These are phyloP conservation scores for Trichoderma breve DNA, from an alignment of 2,329 filamentous ascomycete genomes.

Conservation along the genomic window DNA sequence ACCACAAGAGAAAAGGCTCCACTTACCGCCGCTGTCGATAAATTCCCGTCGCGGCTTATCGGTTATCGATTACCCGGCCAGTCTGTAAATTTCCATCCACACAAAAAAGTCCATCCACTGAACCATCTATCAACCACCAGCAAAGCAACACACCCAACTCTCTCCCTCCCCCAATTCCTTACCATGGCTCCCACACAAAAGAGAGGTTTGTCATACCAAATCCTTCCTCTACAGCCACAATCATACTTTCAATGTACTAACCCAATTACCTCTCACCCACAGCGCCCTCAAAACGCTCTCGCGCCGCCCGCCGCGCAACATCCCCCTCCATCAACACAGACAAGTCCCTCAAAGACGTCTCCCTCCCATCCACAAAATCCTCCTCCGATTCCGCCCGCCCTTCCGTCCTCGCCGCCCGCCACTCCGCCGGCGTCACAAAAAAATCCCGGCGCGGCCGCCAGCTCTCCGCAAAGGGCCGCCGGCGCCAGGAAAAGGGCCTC, in stretches of 20 bases:
- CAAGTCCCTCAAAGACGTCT: slow-evolving; percentile 64
- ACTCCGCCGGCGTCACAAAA: slow-evolving; percentile 65
- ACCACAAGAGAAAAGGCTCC: background rate
- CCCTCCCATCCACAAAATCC: slow-evolving; percentile 41
- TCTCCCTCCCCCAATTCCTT: background rate
- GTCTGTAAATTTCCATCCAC: slow-evolving; percentile 17
- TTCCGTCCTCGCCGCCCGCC: slow-evolving; percentile 68
- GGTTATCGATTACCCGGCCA: slow-evolving; percentile 12
- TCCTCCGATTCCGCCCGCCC: slow-evolving; percentile 47
- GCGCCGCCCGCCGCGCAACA: slow-evolving; percentile 69
- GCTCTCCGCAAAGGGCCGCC: slow-evolving; percentile 54
- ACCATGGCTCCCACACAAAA: slow-evolving; percentile 3
- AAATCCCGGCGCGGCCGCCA: slow-evolving; percentile 59
- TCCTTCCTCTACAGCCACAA: background rate
- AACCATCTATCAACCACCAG: background rate
- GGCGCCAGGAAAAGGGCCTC: slow-evolving; percentile 55
- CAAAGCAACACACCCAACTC: background rate
- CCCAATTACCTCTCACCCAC: background rate
- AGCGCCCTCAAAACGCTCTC: slow-evolving; percentile 68
- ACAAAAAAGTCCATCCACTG: background rate
- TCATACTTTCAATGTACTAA: background rate
- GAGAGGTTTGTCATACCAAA: background rate
- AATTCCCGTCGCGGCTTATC: background rate
- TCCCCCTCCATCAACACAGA: slow-evolving; percentile 69
- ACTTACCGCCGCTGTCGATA: background rate